Percentiles rank a stretch among this genome's conserved stretches.
These are phyloP conservation scores for Chaetomium sp. DNA, from an alignment of 2,329 filamentous ascomycete genomes.

Conservation along the genomic window DNA sequence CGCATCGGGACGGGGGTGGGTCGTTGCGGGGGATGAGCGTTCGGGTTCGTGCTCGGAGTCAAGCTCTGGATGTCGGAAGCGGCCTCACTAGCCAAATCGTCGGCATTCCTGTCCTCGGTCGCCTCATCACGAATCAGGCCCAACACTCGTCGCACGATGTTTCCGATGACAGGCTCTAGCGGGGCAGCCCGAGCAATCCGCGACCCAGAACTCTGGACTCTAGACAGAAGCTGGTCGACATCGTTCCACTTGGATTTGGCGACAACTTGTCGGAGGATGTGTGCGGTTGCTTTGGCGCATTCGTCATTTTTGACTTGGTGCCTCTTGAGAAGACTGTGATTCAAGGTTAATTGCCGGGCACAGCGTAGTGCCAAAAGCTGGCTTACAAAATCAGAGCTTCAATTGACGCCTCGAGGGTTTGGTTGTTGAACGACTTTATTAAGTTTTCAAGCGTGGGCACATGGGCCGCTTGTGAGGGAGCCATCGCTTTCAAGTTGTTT, in stretches of 20 bases:
- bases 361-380: neutral
- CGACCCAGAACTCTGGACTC: conserved; percentile 77
- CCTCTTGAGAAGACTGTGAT: conserved; percentile 76
- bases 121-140: conserved; percentile 91
- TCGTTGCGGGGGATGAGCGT: conserved; percentile 20
- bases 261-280: conserved; percentile 84
- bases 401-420: conserved; percentile 76
- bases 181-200: conserved; percentile 82
- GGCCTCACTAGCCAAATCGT: conserved; percentile 60
- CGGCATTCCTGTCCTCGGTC: conserved; percentile 72
- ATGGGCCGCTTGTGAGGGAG: conserved; percentile 56
- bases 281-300: conserved; percentile 88
- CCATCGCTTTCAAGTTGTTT: conserved; percentile 54
- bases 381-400: conserved; percentile 78
- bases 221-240: conserved; percentile 75
- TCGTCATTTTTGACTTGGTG: conserved; percentile 85
- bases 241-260: conserved; percentile 77
- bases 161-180: conserved; percentile 87
- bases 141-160: conserved; percentile 87
- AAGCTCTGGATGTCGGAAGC: conserved; percentile 49
- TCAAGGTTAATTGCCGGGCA: conserved; percentile 20
- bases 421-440: conserved; percentile 75
- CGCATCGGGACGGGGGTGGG: conserved; percentile 37
- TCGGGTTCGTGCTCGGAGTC: conserved; percentile 24
- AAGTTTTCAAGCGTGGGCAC: conserved; percentile 78